Percentiles rank a stretch among this genome's conserved stretches.
Conservation (phyloP, 805 yeast genomes). For the Myxozyma vanderwaltii region DNA sequence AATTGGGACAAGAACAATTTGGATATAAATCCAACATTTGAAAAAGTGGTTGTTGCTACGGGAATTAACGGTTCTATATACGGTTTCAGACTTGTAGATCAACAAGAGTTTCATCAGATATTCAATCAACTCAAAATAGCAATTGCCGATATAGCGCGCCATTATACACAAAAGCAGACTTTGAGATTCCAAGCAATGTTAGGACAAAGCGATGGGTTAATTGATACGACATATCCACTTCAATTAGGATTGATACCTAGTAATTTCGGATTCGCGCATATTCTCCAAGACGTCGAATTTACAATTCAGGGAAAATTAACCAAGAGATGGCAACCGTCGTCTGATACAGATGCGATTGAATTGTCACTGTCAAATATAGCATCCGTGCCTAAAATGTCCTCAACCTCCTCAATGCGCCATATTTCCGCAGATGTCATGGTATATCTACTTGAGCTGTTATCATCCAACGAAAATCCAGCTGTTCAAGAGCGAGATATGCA, state of each 20-base stretch:
- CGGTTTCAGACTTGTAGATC: constrained; percentile 22
- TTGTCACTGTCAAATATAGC: not conserved
- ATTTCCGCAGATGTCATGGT: constrained; percentile 17
- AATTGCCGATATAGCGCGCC: constrained; percentile 4
- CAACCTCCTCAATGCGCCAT: constrained; percentile 7
- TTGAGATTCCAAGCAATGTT: not conserved
- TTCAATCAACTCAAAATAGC: not conserved
- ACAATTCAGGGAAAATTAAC: not conserved
- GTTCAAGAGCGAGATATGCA: not conserved
- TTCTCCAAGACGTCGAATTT: constrained; percentile 1
- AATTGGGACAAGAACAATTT: not conserved
- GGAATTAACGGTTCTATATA: constrained; percentile 28
- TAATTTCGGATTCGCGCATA: constrained; percentile 7
- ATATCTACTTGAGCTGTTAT: constrained; percentile 2
- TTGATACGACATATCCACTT: constrained; percentile 10
- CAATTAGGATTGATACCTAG: constrained; percentile 14
- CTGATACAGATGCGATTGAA: not conserved
- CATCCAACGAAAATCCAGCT: not conserved
- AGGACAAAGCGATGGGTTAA: not conserved
- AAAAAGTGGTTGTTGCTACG: constrained; percentile 18
- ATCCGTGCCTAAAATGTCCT: not conserved
- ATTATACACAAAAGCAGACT: not conserved
- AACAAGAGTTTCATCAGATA: constrained; percentile 14
- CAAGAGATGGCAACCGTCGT: not conserved
- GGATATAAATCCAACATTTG: not conserved